Evolutionary conservation across 2,329 filamentous ascomycete species (phyloP).

Genomic region (Alternaria sp.): DNA sequence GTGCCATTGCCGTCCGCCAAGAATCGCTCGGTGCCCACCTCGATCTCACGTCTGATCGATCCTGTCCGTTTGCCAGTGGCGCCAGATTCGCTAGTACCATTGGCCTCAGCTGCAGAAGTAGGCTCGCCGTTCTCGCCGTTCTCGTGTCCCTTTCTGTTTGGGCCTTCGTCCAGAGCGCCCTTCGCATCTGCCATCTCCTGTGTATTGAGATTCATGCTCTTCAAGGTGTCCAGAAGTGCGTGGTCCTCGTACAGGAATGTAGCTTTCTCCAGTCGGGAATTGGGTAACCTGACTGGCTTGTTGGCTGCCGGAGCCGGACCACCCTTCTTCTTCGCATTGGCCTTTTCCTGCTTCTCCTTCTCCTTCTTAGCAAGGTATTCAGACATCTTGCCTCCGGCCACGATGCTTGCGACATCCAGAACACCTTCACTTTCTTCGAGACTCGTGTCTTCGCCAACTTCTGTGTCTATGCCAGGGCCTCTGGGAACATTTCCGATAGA

Average conservation of each 20-base stretch:
- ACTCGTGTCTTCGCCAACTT: conserved; percentile 61
- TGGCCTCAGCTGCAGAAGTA: conserved; percentile 38
- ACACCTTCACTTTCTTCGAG: conserved; percentile 73
- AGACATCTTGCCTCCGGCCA: conserved; percentile 80
- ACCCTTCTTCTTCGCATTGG: conserved; percentile 65
- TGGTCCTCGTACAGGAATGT: conserved; percentile 78
- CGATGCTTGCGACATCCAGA: conserved; percentile 83
- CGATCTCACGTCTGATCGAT: conserved; percentile 67
- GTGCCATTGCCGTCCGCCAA: conserved; percentile 70
- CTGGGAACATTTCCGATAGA: conserved; percentile 58
- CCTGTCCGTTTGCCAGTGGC: conserved; percentile 31
- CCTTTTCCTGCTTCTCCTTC: conserved; percentile 76
- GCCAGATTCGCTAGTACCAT: conserved; percentile 33
- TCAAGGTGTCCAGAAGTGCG: conserved; percentile 62
- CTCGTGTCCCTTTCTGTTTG: conserved; percentile 52
- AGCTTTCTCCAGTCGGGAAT: conserved; percentile 73
- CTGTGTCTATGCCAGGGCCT: conserved; percentile 64
- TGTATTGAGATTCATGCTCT: conserved; percentile 58
- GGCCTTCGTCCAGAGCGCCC: conserved; percentile 60
- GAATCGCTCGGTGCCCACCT: conserved; percentile 79
- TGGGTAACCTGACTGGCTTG: conserved; percentile 70
- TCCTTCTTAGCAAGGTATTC: conserved; percentile 86
- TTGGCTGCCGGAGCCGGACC: conserved; percentile 68
- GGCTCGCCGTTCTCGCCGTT: conserved; percentile 44
- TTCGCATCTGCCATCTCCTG: conserved; percentile 61